Conservation (phyloP, 495 filamentous ascomycete species). For the Aspergillus asperescens region DNA sequence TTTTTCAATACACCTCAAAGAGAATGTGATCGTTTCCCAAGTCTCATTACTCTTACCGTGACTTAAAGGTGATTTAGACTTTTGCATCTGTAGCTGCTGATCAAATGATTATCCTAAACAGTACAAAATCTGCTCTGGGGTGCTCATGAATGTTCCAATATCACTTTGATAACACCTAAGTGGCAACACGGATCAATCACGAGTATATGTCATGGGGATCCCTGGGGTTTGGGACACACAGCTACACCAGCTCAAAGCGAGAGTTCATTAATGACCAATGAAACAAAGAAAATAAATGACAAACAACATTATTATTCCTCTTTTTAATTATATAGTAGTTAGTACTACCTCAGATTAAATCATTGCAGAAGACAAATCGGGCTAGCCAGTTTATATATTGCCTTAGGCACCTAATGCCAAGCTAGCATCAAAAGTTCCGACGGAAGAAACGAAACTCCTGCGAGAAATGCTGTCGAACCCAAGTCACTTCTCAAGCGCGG, state of each 20-base stretch:
- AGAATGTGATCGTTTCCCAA: neutral
- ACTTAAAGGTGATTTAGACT: too few species aligned
- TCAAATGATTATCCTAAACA: too few species aligned
- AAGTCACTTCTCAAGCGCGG: conserved; percentile 15
- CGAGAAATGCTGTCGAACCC: conserved; percentile 6
- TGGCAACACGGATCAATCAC: neutral
- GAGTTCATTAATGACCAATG: neutral
- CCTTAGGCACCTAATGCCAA: conserved; percentile 34
- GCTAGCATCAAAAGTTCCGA: conserved; percentile 42
- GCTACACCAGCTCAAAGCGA: neutral
- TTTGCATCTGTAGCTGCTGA: too few species aligned
- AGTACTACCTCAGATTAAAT: too few species aligned
- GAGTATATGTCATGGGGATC: neutral
- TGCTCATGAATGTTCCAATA: neutral
- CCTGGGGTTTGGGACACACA: neutral
- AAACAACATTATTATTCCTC: too few species aligned
- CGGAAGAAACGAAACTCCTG: conserved; percentile 27
- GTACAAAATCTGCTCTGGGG: too few species aligned
- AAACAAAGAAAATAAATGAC: too few species aligned
- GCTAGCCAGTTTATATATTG: neutral
- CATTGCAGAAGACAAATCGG: neutral
- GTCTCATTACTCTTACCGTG: neutral
- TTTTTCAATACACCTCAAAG: neutral
- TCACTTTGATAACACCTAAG: too few species aligned
- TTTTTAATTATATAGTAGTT: too few species aligned